Percentiles rank a stretch among this genome's conserved stretches.
Evolutionary conservation across 208 protist genomes (phyloP).

Genomic region (Endotrypanum monterogeii): DNA sequence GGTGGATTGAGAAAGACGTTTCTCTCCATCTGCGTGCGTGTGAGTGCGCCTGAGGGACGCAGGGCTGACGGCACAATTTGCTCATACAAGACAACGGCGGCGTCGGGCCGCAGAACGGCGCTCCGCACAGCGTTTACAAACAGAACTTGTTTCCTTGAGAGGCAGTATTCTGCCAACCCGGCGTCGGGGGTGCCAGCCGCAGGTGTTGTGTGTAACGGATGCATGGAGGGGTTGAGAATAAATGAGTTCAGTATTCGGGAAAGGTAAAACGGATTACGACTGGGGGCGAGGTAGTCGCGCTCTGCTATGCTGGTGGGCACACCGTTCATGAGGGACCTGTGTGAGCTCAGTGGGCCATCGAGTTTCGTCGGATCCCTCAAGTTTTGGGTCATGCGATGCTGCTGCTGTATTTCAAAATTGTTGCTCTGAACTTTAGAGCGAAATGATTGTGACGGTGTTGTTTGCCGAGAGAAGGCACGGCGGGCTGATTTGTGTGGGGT

Average conservation of each 20-base stretch:
- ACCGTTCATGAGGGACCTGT: neutral
- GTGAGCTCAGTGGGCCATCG: neutral
- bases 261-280: conserved; percentile 64
- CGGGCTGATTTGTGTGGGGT: conserved; percentile 57
- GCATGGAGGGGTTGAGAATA: neutral
- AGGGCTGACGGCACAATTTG: conserved; percentile 28
- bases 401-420: conserved; percentile 30
- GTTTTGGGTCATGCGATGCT: neutral
- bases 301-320: conserved; percentile 6
- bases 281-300: conserved; percentile 58
- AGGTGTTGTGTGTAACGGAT: neutral
- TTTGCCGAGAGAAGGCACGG: conserved; percentile 26
- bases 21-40: neutral
- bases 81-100: conserved; percentile 34
- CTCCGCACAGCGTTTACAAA: conserved; percentile 15
- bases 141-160: conserved; percentile 1
- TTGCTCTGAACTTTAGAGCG: conserved; percentile 31
- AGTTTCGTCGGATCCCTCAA: neutral
- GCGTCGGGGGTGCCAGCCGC: neutral
- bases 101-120: conserved; percentile 28
- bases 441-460: conserved; percentile 29
- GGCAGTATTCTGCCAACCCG: neutral
- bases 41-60: neutral
- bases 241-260: conserved; percentile 29
- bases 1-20: neutral